Evolutionary conservation across 2,329 filamentous ascomycete species (phyloP).

Genomic region (Ceratocystis cacaofunesta): DNA sequence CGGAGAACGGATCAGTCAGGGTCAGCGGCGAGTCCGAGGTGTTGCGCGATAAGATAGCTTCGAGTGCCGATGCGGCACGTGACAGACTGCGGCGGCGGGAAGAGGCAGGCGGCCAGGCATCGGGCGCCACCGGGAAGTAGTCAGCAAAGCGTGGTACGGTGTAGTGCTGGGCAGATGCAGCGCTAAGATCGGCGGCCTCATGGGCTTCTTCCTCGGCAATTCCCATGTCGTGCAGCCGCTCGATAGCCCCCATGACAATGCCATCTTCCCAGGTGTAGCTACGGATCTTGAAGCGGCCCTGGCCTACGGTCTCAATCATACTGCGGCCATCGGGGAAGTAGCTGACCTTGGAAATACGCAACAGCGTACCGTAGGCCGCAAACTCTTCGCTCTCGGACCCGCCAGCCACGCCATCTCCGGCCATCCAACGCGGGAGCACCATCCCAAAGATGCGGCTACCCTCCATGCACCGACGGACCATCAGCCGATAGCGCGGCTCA

Average conservation of each 20-base stretch:
- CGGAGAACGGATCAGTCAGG: slow-evolving; percentile 9
- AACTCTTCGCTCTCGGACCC: slow-evolving; percentile 32
- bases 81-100: background rate
- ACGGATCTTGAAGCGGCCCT: slow-evolving; percentile 61
- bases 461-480: slow-evolving; percentile 67
- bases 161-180: background rate
- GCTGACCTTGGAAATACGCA: slow-evolving; percentile 61
- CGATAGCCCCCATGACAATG: slow-evolving; percentile 60
- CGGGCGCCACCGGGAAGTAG: background rate
- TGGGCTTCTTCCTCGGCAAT: slow-evolving; percentile 63
- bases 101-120: background rate
- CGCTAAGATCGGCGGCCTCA: slow-evolving; percentile 46
- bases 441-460: slow-evolving; percentile 69
- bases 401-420: slow-evolving; percentile 25
- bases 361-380: slow-evolving; percentile 59
- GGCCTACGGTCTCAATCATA: slow-evolving; percentile 60
- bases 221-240: slow-evolving; percentile 68
- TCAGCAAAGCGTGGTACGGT: background rate
- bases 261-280: slow-evolving; percentile 54
- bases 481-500: slow-evolving; percentile 78
- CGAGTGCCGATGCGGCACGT: background rate
- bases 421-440: slow-evolving; percentile 48
- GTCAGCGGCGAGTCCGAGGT: background rate
- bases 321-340: slow-evolving; percentile 67
- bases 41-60: background rate